Conservation (phyloP, 2,329 filamentous ascomycete species). For the Aspergillus floridensis region DNA sequence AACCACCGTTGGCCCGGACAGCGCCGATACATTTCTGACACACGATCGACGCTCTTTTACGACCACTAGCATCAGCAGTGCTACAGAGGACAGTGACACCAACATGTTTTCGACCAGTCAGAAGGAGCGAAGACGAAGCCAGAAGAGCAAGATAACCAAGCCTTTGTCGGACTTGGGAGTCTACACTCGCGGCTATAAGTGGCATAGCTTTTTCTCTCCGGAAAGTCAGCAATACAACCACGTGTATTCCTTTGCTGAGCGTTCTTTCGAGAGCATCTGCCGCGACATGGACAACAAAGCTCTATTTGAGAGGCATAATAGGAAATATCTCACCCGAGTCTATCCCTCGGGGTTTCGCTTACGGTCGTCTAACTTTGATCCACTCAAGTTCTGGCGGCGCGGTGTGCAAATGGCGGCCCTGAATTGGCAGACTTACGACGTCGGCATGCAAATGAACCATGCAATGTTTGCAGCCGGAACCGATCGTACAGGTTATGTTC, state of each 20-base stretch:
- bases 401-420: slow-evolving; percentile 97
- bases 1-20: slow-evolving; percentile 52
- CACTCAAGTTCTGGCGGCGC: slow-evolving; percentile 86
- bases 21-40: slow-evolving; percentile 44
- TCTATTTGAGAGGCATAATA: slow-evolving; percentile 83
- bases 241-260: slow-evolving; percentile 91
- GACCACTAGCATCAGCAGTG: slow-evolving; percentile 55
- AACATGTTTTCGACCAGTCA: slow-evolving; percentile 48
- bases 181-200: slow-evolving; percentile 74
- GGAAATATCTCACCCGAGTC: slow-evolving; percentile 85
- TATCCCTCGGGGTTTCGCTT: slow-evolving; percentile 83
- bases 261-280: slow-evolving; percentile 77
- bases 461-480: slow-evolving; percentile 93
- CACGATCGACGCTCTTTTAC: slow-evolving; percentile 55
- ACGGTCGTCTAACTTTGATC: slow-evolving; percentile 90
- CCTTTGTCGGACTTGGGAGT: slow-evolving; percentile 83
- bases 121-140: slow-evolving; percentile 60
- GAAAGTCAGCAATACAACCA: slow-evolving; percentile 89
- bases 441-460: slow-evolving; percentile 93
- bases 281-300: slow-evolving; percentile 73
- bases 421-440: slow-evolving; percentile 97
- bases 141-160: slow-evolving; percentile 79
- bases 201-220: slow-evolving; percentile 71
- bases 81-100: slow-evolving; percentile 74
- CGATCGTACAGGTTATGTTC: slow-evolving; percentile 85